Conservation (phyloP, 2,329 filamentous ascomycete genomes). For the Xylaria digitata region DNA sequence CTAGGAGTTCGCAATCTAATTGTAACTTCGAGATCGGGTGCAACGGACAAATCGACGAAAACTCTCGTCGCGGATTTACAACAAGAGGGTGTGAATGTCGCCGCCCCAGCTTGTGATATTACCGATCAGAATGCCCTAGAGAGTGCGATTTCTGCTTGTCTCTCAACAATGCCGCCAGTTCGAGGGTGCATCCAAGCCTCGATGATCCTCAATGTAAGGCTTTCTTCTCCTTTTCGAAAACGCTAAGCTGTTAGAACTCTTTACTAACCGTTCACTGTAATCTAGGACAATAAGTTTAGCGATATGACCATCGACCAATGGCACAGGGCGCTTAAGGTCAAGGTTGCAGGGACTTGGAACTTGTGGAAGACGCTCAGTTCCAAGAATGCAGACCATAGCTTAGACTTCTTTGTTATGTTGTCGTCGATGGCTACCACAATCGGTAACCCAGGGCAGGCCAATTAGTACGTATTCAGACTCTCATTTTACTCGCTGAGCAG, state of each 20-base stretch:
- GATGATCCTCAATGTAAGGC: conserved; percentile 52
- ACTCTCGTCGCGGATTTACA: conserved; percentile 36
- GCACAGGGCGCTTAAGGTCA: conserved; percentile 15
- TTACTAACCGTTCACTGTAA: neutral
- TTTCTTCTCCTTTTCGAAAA: neutral
- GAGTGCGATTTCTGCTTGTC: conserved; percentile 33
- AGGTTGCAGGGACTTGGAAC: conserved; percentile 23
- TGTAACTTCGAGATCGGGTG: conserved; percentile 41
- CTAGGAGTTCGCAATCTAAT: conserved; percentile 43
- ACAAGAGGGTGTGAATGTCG: conserved; percentile 32
- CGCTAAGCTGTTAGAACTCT: neutral
- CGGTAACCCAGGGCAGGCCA: conserved; percentile 36
- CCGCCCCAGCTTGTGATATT: conserved; percentile 41
- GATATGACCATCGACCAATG: conserved; percentile 23
- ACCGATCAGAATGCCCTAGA: conserved; percentile 32
- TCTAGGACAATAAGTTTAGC: conserved; percentile 20
- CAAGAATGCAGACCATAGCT: conserved; percentile 7
- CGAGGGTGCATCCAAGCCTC: conserved; percentile 56
- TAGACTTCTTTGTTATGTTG: conserved; percentile 29
- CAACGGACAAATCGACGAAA: conserved; percentile 29
- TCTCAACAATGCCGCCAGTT: conserved; percentile 48
- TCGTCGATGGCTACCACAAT: conserved; percentile 15
- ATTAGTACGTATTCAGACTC: conserved; percentile 25
- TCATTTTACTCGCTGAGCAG: neutral
- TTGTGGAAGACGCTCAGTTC: conserved; percentile 10